Evolutionary conservation across 495 filamentous ascomycete genomes (phyloP).

Genomic region (Penicillium taxi): DNA sequence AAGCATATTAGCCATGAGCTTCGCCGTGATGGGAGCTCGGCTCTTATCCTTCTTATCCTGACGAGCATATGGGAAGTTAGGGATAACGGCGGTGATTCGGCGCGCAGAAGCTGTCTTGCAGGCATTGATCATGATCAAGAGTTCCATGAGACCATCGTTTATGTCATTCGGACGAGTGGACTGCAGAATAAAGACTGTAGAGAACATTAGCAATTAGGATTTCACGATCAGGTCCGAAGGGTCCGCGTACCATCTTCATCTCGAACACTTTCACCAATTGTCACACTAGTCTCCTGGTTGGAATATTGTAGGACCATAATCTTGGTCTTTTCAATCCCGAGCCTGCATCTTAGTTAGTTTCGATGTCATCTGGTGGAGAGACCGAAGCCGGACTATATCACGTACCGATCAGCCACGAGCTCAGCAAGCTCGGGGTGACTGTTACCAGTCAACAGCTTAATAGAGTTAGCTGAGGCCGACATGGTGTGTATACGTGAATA

Average conservation of each 20-base stretch:
- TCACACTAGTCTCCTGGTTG: conserved; percentile 95
- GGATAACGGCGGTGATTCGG: conserved; percentile 85
- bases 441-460: conserved; percentile 92
- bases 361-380: neutral
- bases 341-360: conserved; percentile 39
- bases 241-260: conserved; percentile 75
- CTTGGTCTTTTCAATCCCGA: conserved; percentile 89
- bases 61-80: conserved; percentile 97
- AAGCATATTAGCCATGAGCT: conserved; percentile 95
- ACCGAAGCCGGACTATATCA: conserved; percentile 1
- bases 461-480: conserved; percentile 77
- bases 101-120: conserved; percentile 95
- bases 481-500: conserved; percentile 32
- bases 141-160: conserved; percentile 98
- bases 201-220: conserved; percentile 9
- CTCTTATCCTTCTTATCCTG: conserved; percentile 99
- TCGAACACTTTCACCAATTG: conserved; percentile 91
- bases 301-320: conserved; percentile 93
- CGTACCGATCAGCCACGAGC: conserved; percentile 84
- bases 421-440: conserved; percentile 88
- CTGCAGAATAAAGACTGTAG: conserved; percentile 85
- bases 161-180: conserved; percentile 93
- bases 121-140: conserved; percentile 97
- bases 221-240: neutral
- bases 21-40: conserved; percentile 77